Percentiles rank a stretch among this genome's conserved stretches.
phyloP scores from a whole-genome alignment of 352 stramenopile species.

The Phytophthora pini region DNA sequence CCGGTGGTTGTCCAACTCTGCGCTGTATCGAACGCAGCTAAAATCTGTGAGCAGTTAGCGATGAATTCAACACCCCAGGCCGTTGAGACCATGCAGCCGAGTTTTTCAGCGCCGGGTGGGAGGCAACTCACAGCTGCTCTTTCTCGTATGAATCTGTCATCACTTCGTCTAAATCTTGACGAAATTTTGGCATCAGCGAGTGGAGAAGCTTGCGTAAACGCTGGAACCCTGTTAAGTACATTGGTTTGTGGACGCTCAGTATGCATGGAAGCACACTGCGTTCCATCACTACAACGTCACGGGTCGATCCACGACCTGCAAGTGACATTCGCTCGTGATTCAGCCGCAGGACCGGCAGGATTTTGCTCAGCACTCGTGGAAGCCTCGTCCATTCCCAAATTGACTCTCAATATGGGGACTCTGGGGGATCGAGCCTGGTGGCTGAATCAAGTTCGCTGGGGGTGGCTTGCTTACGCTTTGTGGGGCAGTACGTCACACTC shows the following conservation, averaged over 20 bases:
- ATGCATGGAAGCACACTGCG: background rate
- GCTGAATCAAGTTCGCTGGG: constrained; percentile 15
- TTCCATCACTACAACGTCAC: background rate
- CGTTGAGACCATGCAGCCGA: constrained; percentile 17
- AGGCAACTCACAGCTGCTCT: constrained; percentile 4
- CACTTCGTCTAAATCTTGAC: constrained; percentile 13
- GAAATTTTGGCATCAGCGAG: constrained; percentile 2
- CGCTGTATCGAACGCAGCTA: constrained; percentile 1
- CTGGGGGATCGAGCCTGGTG: constrained; percentile 4
- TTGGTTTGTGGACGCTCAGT: constrained; percentile 6
- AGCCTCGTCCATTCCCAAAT: background rate
- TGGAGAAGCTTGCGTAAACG: background rate
- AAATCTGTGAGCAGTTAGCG: constrained; percentile 5
- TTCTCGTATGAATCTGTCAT: constrained; percentile 14
- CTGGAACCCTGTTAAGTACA: constrained; percentile 4
- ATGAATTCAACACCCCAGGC: background rate
- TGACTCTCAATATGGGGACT: constrained; percentile 8
- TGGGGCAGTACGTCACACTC: constrained; percentile 13
- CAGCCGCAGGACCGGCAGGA: background rate
- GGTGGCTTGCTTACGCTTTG: constrained; percentile 18
- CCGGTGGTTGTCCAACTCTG: constrained; percentile 21
- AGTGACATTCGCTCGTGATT: constrained; percentile 10
- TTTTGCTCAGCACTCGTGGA: constrained; percentile 19
- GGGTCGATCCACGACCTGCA: constrained; percentile 5
- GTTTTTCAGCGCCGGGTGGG: constrained; percentile 3